Conservation (phyloP, 2,329 filamentous ascomycete species). For the Aspergillus fumigatus region DNA sequence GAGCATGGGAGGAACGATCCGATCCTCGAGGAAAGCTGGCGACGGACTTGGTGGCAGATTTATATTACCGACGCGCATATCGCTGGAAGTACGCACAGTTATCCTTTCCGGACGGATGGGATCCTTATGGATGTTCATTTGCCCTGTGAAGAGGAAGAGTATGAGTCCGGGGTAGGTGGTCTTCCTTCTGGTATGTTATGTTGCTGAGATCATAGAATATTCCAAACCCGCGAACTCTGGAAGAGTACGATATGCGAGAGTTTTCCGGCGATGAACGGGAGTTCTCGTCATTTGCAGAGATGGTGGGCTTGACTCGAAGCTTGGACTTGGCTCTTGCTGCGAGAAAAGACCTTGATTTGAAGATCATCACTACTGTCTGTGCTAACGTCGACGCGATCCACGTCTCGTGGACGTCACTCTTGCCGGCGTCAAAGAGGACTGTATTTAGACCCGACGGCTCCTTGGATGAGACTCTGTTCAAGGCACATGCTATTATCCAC, state of each 20-base stretch:
- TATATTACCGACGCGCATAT: constrained; percentile 77
- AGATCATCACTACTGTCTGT: constrained; percentile 16
- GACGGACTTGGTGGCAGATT: constrained; percentile 30
- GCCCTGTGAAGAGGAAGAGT: constrained; percentile 25
- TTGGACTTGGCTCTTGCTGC: constrained; percentile 20
- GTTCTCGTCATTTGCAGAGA: constrained; percentile 29
- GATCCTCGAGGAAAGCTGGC: constrained; percentile 42
- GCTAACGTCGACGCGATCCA: constrained; percentile 30
- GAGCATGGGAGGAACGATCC: constrained; percentile 1
- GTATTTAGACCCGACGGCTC: constrained; percentile 53
- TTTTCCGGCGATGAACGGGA: constrained; percentile 18
- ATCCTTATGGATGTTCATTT: constrained; percentile 20
- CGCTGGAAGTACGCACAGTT: constrained; percentile 50
- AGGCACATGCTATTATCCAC: constrained; percentile 69
- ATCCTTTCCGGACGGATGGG: constrained; percentile 18
- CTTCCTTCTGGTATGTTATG: neutral
- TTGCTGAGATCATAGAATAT: constrained; percentile 17
- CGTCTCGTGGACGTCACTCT: constrained; percentile 35
- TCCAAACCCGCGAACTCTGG: constrained; percentile 20
- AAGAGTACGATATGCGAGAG: constrained; percentile 28
- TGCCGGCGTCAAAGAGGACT: constrained; percentile 30
- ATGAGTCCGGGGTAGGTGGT: constrained; percentile 19
- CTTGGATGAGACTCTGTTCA: constrained; percentile 63
- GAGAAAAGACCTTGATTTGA: constrained; percentile 8
- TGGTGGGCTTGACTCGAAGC: constrained; percentile 21